phyloP scores from a whole-genome alignment of 2,329 filamentous ascomycete species.

The Arthrocladium fulminans region DNA sequence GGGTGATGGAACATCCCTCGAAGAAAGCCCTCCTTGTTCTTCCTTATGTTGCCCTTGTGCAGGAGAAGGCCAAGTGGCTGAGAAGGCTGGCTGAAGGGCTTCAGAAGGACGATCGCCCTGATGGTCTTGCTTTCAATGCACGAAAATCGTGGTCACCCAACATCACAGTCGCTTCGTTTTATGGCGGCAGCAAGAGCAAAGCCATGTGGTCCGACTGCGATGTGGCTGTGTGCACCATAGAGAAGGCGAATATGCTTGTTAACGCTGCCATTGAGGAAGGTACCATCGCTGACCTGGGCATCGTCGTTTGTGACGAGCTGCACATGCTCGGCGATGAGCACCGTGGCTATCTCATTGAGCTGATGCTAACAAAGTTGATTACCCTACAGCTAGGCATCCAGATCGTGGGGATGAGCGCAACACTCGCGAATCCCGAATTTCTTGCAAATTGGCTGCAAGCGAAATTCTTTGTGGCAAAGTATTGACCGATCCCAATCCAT shows the following conservation, averaged over 20 bases:
- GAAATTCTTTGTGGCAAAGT: conserved; percentile 63
- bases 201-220: conserved; percentile 66
- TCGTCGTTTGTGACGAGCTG: conserved; percentile 67
- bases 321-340: conserved; percentile 73
- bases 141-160: conserved; percentile 43
- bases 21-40: conserved; percentile 64
- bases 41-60: conserved; percentile 69
- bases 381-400: conserved; percentile 55
- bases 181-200: conserved; percentile 61
- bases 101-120: conserved; percentile 27
- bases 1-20: conserved; percentile 53
- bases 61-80: conserved; percentile 70
- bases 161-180: conserved; percentile 62
- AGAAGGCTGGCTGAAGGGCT: conserved; percentile 57
- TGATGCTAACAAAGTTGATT: conserved; percentile 65
- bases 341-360: conserved; percentile 65
- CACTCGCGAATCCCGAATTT: conserved; percentile 61
- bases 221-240: conserved; percentile 69
- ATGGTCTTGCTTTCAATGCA: conserved; percentile 28
- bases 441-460: conserved; percentile 62
- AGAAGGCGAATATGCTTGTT: conserved; percentile 68
- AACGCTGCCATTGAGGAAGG: conserved; percentile 66
- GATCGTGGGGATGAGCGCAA: conserved; percentile 72
- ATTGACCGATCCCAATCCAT: conserved; percentile 65
- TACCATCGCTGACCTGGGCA: conserved; percentile 53